These are phyloP conservation scores for Phytophthora colocasiae DNA, from an alignment of 352 stramenopile genomes.

Conservation along the genomic window DNA sequence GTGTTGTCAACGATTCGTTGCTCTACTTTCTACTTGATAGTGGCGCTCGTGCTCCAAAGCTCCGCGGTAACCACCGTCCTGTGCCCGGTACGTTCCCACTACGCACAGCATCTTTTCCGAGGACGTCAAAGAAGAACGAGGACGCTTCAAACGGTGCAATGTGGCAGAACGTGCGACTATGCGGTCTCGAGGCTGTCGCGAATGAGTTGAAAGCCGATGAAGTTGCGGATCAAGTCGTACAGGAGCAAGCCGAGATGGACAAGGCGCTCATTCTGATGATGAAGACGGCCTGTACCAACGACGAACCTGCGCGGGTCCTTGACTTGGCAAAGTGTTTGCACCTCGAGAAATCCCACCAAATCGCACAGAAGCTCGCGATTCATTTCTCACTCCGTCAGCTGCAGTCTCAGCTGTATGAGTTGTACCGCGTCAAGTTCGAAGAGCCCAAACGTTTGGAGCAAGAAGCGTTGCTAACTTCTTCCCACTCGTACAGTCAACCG, in stretches of 20 bases:
- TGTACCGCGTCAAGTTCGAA: slow-evolving; percentile 76
- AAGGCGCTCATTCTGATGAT: slow-evolving; percentile 88
- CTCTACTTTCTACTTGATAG: slow-evolving; percentile 78
- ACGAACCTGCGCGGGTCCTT: slow-evolving; percentile 71
- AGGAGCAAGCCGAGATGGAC: slow-evolving; percentile 83
- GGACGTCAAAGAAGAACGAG: slow-evolving; percentile 47
- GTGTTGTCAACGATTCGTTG: slow-evolving; percentile 76
- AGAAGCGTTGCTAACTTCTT: slow-evolving; percentile 18
- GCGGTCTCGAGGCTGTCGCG: slow-evolving; percentile 37
- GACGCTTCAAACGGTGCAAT: slow-evolving; percentile 51
- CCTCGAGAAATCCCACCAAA: slow-evolving; percentile 85
- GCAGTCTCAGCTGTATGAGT: slow-evolving; percentile 73
- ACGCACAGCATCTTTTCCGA: slow-evolving; percentile 63
- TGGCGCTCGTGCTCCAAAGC: slow-evolving; percentile 44
- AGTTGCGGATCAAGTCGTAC: slow-evolving; percentile 49
- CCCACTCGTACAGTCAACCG: slow-evolving; percentile 18
- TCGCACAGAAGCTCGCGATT: slow-evolving; percentile 83
- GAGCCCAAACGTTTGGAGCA: slow-evolving; percentile 31
- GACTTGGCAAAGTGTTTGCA: slow-evolving; percentile 85
- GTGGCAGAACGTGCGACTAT: slow-evolving; percentile 75
- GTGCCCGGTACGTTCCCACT: slow-evolving; percentile 75
- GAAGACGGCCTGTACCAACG: slow-evolving; percentile 74
- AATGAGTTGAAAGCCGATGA: slow-evolving; percentile 38
- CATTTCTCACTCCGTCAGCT: slow-evolving; percentile 82
- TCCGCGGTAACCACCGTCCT: slow-evolving; percentile 77